Percentiles rank a stretch among this genome's conserved stretches.
Conservation (phyloP, 345 rosid species). For the Eucalyptus polybractea region DNA sequence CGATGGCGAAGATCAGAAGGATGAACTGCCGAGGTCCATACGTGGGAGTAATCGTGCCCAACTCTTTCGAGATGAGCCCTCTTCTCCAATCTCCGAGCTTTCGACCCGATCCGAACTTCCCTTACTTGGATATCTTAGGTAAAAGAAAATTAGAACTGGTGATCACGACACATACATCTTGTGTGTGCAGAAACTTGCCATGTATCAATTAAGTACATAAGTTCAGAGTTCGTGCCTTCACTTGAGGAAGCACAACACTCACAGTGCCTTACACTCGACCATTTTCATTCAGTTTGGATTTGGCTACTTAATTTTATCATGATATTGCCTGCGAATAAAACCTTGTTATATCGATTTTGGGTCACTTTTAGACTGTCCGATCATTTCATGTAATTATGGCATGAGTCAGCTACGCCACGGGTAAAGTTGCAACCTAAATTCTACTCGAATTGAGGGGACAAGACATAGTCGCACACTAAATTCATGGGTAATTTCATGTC, state of each 20-base stretch:
- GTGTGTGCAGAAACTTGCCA: not conserved
- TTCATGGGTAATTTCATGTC: not conserved
- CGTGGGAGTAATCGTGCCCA: slow-evolving; percentile 56
- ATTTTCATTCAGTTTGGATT: not conserved
- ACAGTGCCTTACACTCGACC: accelerated
- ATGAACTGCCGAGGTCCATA: slow-evolving; percentile 37
- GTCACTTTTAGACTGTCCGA: accelerated
- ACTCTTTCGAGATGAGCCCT: slow-evolving; percentile 64
- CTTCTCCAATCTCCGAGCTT: slow-evolving; percentile 46
- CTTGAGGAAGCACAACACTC: not conserved
- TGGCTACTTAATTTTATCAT: accelerated
- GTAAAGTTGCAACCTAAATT: not conserved
- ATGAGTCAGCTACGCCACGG: not conserved
- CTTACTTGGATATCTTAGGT: slow-evolving; percentile 52
- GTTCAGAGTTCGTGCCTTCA: not conserved
- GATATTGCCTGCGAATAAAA: not conserved
- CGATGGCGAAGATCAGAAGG: slow-evolving; percentile 4
- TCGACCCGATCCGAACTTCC: slow-evolving; percentile 14
- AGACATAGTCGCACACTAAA: accelerated
- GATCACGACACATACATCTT: not conserved
- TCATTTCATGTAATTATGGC: not conserved
- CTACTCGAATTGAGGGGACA: accelerated
- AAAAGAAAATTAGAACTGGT: not conserved
- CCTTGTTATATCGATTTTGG: not conserved
- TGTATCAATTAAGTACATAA: not conserved